These are phyloP conservation scores for Penicillium sclerotiorum DNA, from an alignment of 2,329 filamentous ascomycete genomes.

Conservation along the genomic window DNA sequence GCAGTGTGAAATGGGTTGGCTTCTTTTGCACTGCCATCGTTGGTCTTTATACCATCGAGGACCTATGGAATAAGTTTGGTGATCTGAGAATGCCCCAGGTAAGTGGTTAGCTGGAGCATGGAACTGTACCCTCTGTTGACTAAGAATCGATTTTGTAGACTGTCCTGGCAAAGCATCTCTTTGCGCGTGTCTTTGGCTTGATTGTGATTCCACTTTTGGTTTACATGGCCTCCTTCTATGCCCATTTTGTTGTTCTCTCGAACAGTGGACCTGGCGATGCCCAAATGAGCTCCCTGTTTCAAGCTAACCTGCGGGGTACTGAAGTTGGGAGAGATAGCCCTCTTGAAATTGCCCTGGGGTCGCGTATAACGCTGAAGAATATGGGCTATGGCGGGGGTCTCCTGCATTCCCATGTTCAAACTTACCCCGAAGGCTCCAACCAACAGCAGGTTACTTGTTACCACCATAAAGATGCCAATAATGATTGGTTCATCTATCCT, in stretches of 20 bases:
- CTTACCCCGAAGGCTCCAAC: constrained; percentile 86
- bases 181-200: constrained; percentile 78
- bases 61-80: constrained; percentile 97
- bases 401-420: constrained; percentile 94
- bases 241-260: constrained; percentile 92
- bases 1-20: constrained; percentile 97
- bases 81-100: constrained; percentile 87
- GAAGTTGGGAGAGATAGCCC: constrained; percentile 94
- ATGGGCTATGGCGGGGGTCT: constrained; percentile 99
- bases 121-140: background rate
- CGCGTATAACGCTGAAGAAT: constrained; percentile 91
- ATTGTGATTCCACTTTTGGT: constrained; percentile 88
- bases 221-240: constrained; percentile 92
- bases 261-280: constrained; percentile 94
- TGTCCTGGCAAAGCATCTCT: constrained; percentile 74
- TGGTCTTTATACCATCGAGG: constrained; percentile 92
- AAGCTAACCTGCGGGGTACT: constrained; percentile 91
- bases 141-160: constrained; percentile 48
- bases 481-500: constrained; percentile 99
- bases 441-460: constrained; percentile 99
- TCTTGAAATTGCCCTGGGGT: constrained; percentile 86
- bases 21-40: constrained; percentile 94
- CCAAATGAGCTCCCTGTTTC: constrained; percentile 99
- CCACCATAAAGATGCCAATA: constrained; percentile 99
- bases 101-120: constrained; percentile 31